A percentile compares a stretch with the other conserved stretches of the same genome.
These are phyloP conservation scores for Talaromyces sp. DNA, from an alignment of 2,329 filamentous ascomycete genomes.

Conservation along the genomic window DNA sequence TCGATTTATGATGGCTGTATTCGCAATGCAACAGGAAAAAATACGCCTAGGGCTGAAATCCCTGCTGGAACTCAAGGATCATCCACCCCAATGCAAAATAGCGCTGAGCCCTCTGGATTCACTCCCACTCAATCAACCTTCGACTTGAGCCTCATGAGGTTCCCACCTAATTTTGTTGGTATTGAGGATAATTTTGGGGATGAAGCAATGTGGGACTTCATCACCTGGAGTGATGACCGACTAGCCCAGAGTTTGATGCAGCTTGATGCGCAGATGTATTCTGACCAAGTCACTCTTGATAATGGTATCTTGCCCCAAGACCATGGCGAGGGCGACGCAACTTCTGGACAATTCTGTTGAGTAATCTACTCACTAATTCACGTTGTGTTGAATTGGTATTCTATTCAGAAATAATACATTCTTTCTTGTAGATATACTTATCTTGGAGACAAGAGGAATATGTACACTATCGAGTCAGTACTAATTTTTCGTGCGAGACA, in stretches of 20 bases:
- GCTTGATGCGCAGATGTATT: neutral
- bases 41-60: neutral
- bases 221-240: slow-evolving; percentile 34
- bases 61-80: neutral
- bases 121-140: slow-evolving; percentile 11
- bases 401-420: neutral
- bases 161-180: slow-evolving; percentile 15
- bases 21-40: neutral
- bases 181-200: slow-evolving; percentile 13
- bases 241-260: slow-evolving; percentile 9
- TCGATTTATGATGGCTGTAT: slow-evolving; percentile 59
- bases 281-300: neutral
- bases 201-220: slow-evolving; percentile 32
- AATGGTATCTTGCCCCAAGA: neutral
- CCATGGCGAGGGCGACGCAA: neutral
- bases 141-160: slow-evolving; percentile 12
- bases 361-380: neutral
- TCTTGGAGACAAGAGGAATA: no score
- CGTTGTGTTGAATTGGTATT: neutral
- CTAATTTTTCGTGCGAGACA: no score
- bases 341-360: neutral
- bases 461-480: no score
- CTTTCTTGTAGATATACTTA: neutral
- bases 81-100: neutral
- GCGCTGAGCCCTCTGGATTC: neutral